Conservation (phyloP, 345 rosid species). For the Iberis pinnata region DNA sequence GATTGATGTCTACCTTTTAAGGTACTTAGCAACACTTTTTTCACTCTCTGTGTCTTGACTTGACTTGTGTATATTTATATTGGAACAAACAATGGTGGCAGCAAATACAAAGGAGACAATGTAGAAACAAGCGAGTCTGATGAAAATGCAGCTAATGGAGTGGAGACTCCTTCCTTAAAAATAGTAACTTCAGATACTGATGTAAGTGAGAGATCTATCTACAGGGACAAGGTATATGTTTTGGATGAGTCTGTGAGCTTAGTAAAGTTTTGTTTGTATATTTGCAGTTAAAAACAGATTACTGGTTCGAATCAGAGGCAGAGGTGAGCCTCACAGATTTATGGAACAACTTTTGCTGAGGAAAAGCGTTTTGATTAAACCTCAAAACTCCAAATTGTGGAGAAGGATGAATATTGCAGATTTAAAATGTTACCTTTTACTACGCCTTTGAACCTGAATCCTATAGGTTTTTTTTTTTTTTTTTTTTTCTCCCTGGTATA, state of each 20-base stretch:
- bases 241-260: not conserved
- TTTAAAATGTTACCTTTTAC: not conserved
- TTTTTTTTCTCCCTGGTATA: no score
- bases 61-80: no score
- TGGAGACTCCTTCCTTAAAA: constrained; percentile 43
- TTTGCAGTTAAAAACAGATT: constrained; percentile 52
- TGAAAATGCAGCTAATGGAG: constrained; percentile 19
- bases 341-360: constrained; percentile 40
- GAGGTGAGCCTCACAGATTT: constrained; percentile 46
- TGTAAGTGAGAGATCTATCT: constrained; percentile 35
- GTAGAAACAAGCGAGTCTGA: constrained; percentile 28
- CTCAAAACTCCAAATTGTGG: no score
- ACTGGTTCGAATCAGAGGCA: constrained; percentile 58
- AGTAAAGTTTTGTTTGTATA: constrained; percentile 10
- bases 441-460: not conserved
- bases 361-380: not conserved
- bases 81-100: constrained; percentile 33
- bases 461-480: no score
- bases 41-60: not conserved
- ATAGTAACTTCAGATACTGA: constrained; percentile 45
- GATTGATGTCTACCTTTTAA: constrained; percentile 53
- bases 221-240: not conserved
- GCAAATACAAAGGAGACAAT: constrained; percentile 41
- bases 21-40: constrained; percentile 30
- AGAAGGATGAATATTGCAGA: not conserved